Base-by-base conservation (phyloP, 2,329 filamentous ascomycete species). In the Sordariomycetes sp. region DNA sequence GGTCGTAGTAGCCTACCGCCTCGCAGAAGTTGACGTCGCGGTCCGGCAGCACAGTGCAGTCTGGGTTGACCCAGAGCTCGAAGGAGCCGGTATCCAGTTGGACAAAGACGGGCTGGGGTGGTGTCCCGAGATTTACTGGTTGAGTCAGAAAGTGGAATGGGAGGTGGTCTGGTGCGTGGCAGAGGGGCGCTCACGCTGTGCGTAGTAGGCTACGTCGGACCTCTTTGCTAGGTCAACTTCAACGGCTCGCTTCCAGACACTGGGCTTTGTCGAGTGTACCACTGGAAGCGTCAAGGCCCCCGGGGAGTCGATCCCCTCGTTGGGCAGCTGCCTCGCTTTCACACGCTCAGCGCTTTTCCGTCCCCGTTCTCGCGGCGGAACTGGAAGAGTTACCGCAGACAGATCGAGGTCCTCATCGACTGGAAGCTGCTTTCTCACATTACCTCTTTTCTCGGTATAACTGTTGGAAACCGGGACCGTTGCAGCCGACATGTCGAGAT, bases 1-100 rank as follows among this genome's bases (percentile, higher is more conserved):
- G 62, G 58, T 75, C 67, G 63, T 78, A 80, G 58, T 64, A 64
- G 35, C 77, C 77, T 6, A 74, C 68, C 10, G 69, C 69, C 15
- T 69, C 61, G 64, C 77, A 80, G 62, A 79, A 79, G 35, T 60
- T 65, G 22, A 67, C 63, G 60, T 79, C 75, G 0, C 64, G 61
- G 8, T 63, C 59, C 10, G 65, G 60, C 17, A 86, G 70, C 1
- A 65, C 65, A 8, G 76, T 78, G 63, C 77, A 81, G 54, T 77
- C 74, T 0, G 82, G 77, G 63, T 89, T 89, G 7, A 82, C 75
- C 79, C 79, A 82, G 35, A 82, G 70, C 68, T 82, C 79, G 62
- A 80, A 81, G 10, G 78, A 82, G 52, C 80, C 79, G 0, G 80
- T 82, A 64, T 83, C 80, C 57, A 83, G 65, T 63, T 81, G 78